Conservation (phyloP, 176 grass and related monocot species). For the Oryza nivara region DNA sequence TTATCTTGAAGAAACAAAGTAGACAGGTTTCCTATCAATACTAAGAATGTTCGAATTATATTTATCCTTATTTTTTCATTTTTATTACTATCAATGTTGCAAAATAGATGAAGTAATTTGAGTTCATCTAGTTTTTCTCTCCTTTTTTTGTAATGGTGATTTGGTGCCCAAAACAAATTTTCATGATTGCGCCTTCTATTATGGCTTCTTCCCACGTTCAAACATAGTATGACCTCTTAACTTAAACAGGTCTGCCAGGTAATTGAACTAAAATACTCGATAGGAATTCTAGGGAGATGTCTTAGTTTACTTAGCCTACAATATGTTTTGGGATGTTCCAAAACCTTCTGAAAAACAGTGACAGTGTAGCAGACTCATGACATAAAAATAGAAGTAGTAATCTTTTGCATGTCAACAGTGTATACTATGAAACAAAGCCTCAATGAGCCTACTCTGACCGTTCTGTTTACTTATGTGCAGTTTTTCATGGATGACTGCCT, state of each 20-base stretch:
- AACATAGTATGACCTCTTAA: not conserved
- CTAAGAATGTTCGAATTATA: not conserved
- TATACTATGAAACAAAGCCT: not conserved
- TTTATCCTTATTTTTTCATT: not conserved
- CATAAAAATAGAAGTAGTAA: not conserved
- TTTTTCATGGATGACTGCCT: conserved; percentile 99
- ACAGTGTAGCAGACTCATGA: not conserved
- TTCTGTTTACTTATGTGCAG: conserved; percentile 33
- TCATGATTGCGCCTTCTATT: not conserved
- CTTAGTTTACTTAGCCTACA: not conserved
- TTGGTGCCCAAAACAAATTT: not conserved
- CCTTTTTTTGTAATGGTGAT: not conserved
- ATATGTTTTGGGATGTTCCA: conserved; percentile 26
- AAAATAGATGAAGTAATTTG: not conserved
- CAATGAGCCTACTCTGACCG: not conserved
- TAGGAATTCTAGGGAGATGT: not conserved
- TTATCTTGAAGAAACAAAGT: not conserved
- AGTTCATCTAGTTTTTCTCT: not conserved
- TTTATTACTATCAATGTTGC: not conserved
- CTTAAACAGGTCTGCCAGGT: not conserved
- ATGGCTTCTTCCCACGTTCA: not conserved
- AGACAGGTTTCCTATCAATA: not conserved
- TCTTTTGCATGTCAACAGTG: not conserved
- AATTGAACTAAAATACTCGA: conserved; percentile 21
- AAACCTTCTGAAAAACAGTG: not conserved